Percentiles rank a stretch among this genome's conserved stretches.
Conservation (phyloP, 2,329 filamentous ascomycete genomes). For the Trichoderma sp. region DNA sequence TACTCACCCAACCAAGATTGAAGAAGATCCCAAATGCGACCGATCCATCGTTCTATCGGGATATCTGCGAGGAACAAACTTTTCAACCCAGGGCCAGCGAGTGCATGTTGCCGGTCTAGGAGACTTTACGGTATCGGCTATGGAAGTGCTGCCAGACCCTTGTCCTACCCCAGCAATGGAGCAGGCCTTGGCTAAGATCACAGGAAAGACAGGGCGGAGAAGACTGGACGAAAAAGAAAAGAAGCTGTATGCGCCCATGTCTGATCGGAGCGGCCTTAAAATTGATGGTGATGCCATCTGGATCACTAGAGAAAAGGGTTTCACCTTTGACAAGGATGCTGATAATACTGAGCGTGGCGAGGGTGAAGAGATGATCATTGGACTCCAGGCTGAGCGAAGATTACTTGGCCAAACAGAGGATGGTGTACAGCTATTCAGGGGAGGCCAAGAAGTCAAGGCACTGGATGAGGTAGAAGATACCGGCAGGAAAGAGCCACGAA, state of each 20-base stretch:
- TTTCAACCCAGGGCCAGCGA: constrained; percentile 77
- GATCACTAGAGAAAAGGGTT: constrained; percentile 68
- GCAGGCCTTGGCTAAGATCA: constrained; percentile 77
- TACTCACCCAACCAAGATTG: constrained; percentile 87
- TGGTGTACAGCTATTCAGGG: constrained; percentile 82
- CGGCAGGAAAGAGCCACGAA: constrained; percentile 58
- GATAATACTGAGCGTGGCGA: constrained; percentile 78
- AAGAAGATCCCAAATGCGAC: constrained; percentile 85
- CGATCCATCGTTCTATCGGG: constrained; percentile 88
- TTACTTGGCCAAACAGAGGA: constrained; percentile 79
- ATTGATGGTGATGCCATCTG: constrained; percentile 98
- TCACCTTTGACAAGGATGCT: constrained; percentile 68
- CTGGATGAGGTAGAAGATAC: constrained; percentile 54
- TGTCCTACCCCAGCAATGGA: constrained; percentile 93
- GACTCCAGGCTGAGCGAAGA: constrained; percentile 76
- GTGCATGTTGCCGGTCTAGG: constrained; percentile 92
- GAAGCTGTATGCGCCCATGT: constrained; percentile 95
- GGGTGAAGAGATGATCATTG: constrained; percentile 91
- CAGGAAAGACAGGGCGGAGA: constrained; percentile 75
- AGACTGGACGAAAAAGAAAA: constrained; percentile 96
- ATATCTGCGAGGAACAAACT: constrained; percentile 92
- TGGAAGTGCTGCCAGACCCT: constrained; percentile 87
- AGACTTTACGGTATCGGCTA: constrained; percentile 77
- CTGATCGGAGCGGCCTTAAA: constrained; percentile 90
- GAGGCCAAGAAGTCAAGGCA: constrained; percentile 65